Evolutionary conservation across 257 asterid genomes (phyloP).

Genomic region (Nemophila menziesii): DNA sequence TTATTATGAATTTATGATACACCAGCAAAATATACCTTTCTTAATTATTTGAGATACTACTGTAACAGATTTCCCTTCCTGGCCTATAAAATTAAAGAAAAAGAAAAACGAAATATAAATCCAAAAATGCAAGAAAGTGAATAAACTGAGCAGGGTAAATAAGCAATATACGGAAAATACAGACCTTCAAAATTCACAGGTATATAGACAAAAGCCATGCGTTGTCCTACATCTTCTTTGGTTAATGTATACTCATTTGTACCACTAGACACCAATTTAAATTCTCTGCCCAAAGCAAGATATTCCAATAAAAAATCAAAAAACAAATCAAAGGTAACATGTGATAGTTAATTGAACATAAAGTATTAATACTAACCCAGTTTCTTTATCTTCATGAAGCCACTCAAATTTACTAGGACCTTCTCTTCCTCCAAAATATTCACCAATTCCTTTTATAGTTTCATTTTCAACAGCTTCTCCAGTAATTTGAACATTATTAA

Average conservation of each 20-base stretch:
- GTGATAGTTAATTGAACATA: background rate
- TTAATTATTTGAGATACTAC: constrained; percentile 50
- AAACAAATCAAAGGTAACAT: background rate
- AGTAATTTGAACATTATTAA: constrained; percentile 49
- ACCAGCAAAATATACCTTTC: constrained; percentile 39
- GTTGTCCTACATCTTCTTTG: constrained; percentile 67
- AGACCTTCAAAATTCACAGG: constrained; percentile 92
- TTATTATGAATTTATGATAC: constrained; percentile 1
- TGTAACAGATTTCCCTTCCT: constrained; percentile 77
- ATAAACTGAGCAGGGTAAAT: constrained; percentile 7
- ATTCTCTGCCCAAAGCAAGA: constrained; percentile 34
- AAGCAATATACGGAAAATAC: constrained; percentile 9
- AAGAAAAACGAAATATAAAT: constrained; percentile 4
- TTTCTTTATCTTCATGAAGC: constrained; percentile 69
- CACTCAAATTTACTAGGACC: constrained; percentile 97
- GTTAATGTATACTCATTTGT: constrained; percentile 60
- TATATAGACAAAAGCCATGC: constrained; percentile 56
- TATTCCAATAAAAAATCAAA: no score
- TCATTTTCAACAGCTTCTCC: constrained; percentile 82
- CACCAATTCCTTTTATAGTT: constrained; percentile 59
- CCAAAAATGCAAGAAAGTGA: constrained; percentile 4
- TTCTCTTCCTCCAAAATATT: constrained; percentile 95
- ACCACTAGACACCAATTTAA: constrained; percentile 50
- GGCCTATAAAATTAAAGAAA: constrained; percentile 41
- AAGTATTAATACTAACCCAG: constrained; percentile 42